Percentiles rank a stretch among this genome's conserved stretches.
These are phyloP conservation scores for Pythium dissimile DNA, from an alignment of 352 stramenopile genomes.

Conservation along the genomic window DNA sequence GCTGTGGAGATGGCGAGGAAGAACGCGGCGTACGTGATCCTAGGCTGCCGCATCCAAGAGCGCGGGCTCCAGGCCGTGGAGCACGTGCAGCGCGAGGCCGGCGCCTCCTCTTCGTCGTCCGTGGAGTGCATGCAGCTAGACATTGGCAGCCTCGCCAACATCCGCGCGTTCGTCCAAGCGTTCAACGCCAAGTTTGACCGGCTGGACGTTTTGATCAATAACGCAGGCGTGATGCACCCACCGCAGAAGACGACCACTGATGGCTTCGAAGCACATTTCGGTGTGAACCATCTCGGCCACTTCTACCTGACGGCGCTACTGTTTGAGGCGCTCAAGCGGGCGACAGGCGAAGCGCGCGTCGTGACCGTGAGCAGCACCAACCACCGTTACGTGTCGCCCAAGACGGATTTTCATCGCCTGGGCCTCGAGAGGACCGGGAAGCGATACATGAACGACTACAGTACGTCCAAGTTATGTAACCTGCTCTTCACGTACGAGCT, in stretches of 20 bases:
- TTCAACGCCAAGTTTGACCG: slow-evolving; percentile 38
- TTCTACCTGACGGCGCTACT: slow-evolving; percentile 53
- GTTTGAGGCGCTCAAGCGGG: slow-evolving; percentile 39
- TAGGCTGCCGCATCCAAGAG: slow-evolving; percentile 58
- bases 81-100: slow-evolving; percentile 1
- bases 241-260: slow-evolving; percentile 28
- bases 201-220: slow-evolving; percentile 57
- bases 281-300: slow-evolving; percentile 57
- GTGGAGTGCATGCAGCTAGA: slow-evolving; percentile 34
- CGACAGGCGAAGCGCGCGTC: slow-evolving; percentile 20
- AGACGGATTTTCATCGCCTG: slow-evolving; percentile 3
- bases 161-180: slow-evolving; percentile 29
- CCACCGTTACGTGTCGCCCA: slow-evolving; percentile 19
- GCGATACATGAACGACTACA: slow-evolving; percentile 37
- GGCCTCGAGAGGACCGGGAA: slow-evolving; percentile 1
- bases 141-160: slow-evolving; percentile 33
- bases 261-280: slow-evolving; percentile 58
- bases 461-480: slow-evolving; percentile 53
- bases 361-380: slow-evolving; percentile 34
- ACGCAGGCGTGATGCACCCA: slow-evolving; percentile 45
- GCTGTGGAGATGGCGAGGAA: slow-evolving; percentile 52
- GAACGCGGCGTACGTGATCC: slow-evolving; percentile 65
- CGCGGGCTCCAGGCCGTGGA: slow-evolving; percentile 6
- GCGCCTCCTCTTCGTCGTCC: neutral
- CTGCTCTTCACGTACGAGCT: slow-evolving; percentile 67